Conservation (phyloP, 352 stramenopile genomes). For the Pythium monospermum region DNA sequence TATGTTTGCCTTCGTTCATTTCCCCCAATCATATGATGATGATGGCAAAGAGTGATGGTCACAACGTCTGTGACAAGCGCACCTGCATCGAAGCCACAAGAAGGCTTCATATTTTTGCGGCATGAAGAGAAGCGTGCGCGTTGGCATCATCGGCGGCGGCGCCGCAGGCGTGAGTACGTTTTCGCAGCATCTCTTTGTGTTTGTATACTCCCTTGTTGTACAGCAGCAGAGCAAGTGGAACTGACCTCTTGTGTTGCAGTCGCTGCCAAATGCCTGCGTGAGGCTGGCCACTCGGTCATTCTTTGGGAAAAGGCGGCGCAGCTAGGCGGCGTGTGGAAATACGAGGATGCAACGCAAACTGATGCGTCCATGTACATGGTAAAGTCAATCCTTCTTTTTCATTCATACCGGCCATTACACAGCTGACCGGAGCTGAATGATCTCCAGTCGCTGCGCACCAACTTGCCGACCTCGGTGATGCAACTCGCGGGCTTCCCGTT, state of each 20-base stretch:
- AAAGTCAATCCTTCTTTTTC: not conserved
- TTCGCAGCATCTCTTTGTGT: not conserved
- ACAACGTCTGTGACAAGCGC: not conserved
- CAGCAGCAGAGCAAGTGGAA: too few relatives aligned
- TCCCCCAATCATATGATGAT: conserved; percentile 10
- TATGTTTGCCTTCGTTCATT: conserved; percentile 1
- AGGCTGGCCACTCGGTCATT: conserved; percentile 58
- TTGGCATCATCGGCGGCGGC: conserved; percentile 69
- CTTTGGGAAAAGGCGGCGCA: conserved; percentile 64
- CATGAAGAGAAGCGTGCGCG: conserved; percentile 19
- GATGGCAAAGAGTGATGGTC: not conserved
- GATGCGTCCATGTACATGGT: conserved; percentile 75
- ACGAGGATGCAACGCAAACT: conserved; percentile 37
- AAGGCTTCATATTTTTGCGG: too few relatives aligned
- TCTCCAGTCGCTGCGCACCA: conserved; percentile 67
- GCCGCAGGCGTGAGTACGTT: conserved; percentile 71
- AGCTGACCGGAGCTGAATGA: not conserved
- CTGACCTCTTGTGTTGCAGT: conserved; percentile 30
- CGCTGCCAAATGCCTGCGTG: conserved; percentile 60
- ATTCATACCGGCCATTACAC: not conserved
- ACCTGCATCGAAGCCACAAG: not conserved
- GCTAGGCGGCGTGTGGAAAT: conserved; percentile 79
- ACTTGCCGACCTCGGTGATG: conserved; percentile 77
- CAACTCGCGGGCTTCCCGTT: conserved; percentile 69
- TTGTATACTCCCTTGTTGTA: too few relatives aligned